A percentile compares a stretch with the other conserved stretches of the same genome.
phyloP scores from a whole-genome alignment of 306 rosid species.

The Dalbergia cochinchinensis region DNA sequence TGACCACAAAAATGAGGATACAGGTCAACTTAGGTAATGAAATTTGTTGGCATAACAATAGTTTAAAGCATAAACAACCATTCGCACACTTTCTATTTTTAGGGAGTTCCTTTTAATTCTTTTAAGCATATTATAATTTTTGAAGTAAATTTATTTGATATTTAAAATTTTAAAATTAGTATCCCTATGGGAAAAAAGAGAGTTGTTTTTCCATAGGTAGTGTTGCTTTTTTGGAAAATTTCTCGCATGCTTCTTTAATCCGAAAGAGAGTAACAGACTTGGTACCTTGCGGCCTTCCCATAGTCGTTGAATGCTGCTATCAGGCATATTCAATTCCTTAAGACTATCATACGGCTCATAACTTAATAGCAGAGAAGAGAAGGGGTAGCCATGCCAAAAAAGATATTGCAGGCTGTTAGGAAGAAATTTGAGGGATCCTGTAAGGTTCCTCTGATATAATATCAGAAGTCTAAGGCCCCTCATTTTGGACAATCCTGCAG shows the following conservation, averaged over 20 bases:
- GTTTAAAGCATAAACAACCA: too few relatives aligned
- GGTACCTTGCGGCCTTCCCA: conserved; percentile 45
- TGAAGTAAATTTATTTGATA: too few relatives aligned
- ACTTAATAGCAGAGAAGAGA: conserved; percentile 40
- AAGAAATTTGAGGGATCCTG: conserved; percentile 7
- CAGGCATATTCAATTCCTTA: conserved; percentile 33
- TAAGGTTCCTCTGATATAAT: background rate
- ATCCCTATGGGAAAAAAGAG: too few relatives aligned
- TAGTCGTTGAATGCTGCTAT: background rate
- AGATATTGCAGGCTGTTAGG: conserved; percentile 33
- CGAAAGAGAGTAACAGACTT: too few relatives aligned
- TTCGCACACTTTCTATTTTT: too few relatives aligned
- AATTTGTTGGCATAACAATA: too few relatives aligned
- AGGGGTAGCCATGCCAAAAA: conserved; percentile 40
- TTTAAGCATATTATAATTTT: too few relatives aligned
- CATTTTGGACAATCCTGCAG: conserved; percentile 40
- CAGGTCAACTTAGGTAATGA: too few relatives aligned
- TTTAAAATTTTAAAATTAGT: too few relatives aligned
- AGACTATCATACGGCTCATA: conserved; percentile 8
- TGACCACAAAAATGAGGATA: background rate
- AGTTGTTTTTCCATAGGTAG: background rate
- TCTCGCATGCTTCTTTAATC: background rate
- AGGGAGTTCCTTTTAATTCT: too few relatives aligned
- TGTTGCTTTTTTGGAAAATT: too few relatives aligned
- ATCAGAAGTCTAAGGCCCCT: conserved; percentile 25